Evolutionary conservation across 2,329 filamentous ascomycete species (phyloP), one percentile per base, ranked within the genome.

Genomic region (Penicillium sp.): DNA sequence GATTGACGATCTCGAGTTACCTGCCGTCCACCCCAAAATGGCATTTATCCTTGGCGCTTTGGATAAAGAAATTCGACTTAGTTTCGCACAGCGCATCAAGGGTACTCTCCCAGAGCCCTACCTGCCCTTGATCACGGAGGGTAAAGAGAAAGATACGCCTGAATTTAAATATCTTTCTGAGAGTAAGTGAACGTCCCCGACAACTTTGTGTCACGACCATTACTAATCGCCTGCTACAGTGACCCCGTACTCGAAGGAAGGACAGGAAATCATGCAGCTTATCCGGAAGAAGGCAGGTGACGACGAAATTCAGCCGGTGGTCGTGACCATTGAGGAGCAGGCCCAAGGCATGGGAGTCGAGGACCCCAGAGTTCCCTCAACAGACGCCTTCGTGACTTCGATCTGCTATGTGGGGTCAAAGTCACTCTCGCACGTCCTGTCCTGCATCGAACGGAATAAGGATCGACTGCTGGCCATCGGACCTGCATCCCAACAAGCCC

Each of bases 61-160:
- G 43, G 93, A 98, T 62, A 97, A 97, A 72, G 93, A 98, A 70
- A 94, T 98, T 51, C 84, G 93, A 4, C 75, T 98, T 34, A 96
- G 89, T 59, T 98, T 98, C 64, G 89, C 93, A 0, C 91, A 95
- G 67, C 84, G 93, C 41, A 95, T 98, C 60, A 90, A 93, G 65
- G 90, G 90, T 48, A 97, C 93, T 4, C 73, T 98, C 6, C 93
- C 91, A 1, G 82, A 86, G 37, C 80, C 83, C 6, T 97, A 95
- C 60, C 81, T 90, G 55, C 71, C 74, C 2, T 71, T 98, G 45
- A 91, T 98, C 50, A 79, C 86, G 0, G 81, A 86, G 36, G 87
- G 85, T 51, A 94, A 95, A 63, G 91, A 97, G 66, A 88, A 93
- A 60, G 93, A 98, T 60, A 87, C 86, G n/a, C 93, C 93, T 0